phyloP scores from a whole-genome alignment of 2,329 filamentous ascomycete genomes.

The Colletotrichum melonis region DNA sequence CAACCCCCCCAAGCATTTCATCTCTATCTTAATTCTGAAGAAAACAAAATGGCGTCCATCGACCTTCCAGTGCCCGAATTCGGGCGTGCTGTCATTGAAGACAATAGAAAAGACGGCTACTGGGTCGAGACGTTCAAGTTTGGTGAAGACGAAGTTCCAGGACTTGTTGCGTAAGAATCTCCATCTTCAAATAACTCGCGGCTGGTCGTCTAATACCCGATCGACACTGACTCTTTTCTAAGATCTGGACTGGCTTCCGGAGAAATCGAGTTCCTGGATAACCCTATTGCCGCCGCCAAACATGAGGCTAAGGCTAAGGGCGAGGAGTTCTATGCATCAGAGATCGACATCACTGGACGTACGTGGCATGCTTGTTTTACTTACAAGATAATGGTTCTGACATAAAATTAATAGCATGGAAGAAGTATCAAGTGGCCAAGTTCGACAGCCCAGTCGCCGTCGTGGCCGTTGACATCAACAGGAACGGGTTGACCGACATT shows the following conservation, averaged over 20 bases:
- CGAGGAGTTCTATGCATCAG: background rate
- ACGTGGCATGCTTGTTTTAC: background rate
- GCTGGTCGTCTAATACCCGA: background rate
- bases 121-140: background rate
- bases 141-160: background rate
- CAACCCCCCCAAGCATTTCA: no score
- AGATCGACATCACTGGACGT: background rate
- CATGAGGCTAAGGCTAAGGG: background rate
- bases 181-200: background rate
- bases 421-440: background rate
- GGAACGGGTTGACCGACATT: background rate
- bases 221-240: background rate
- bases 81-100: background rate
- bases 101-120: background rate
- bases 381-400: background rate
- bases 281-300: background rate
- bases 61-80: background rate
- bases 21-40: no score
- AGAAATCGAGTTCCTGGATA: background rate
- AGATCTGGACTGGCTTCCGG: background rate
- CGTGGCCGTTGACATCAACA: constrained; percentile 1
- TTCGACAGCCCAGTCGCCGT: background rate
- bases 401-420: background rate
- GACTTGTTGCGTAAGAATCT: background rate
- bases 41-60: background rate